phyloP scores from a whole-genome alignment of 768 basidiomycete species.

The Tremella mesenterica region DNA sequence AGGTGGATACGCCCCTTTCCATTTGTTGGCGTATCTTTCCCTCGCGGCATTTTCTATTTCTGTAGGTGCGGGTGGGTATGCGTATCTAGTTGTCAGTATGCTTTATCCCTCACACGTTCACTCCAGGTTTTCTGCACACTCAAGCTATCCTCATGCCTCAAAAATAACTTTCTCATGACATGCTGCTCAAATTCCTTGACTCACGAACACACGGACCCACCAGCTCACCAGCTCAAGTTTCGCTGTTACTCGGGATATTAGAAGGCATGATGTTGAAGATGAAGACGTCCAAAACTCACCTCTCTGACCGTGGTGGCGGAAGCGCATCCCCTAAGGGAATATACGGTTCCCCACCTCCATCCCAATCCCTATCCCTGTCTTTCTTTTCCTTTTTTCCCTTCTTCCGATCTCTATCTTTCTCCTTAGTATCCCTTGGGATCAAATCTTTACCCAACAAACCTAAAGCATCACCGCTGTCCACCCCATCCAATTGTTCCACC shows the following conservation, averaged over 20 bases:
- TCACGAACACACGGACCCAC: no score
- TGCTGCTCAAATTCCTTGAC: no score
- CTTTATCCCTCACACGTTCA: neutral
- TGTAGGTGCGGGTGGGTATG: conserved; percentile 25
- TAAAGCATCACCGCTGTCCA: neutral
- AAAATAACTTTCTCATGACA: no score
- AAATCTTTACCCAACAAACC: neutral
- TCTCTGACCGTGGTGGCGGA: conserved; percentile 20
- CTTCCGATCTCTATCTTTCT: conserved; percentile 10
- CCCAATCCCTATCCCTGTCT: conserved; percentile 7
- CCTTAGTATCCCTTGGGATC: conserved; percentile 2
- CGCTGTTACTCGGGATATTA: no score
- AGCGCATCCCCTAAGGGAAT: conserved; percentile 9
- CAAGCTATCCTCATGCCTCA: no score
- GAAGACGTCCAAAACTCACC: conserved; percentile 8
- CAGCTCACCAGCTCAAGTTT: no score
- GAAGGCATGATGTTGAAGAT: no score
- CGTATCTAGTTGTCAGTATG: conserved; percentile 13
- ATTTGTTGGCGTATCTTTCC: conserved; percentile 12
- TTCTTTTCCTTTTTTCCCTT: conserved; percentile 9
- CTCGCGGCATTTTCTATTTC: conserved; percentile 19
- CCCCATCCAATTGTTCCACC: neutral
- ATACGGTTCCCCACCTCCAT: conserved; percentile 9
- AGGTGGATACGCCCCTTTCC: neutral
- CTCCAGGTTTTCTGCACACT: no score